A percentile compares a stretch with the other conserved stretches of the same genome.
Evolutionary conservation across 2,329 filamentous ascomycete genomes (phyloP).

Genomic region (Cladophialophora immunda): DNA sequence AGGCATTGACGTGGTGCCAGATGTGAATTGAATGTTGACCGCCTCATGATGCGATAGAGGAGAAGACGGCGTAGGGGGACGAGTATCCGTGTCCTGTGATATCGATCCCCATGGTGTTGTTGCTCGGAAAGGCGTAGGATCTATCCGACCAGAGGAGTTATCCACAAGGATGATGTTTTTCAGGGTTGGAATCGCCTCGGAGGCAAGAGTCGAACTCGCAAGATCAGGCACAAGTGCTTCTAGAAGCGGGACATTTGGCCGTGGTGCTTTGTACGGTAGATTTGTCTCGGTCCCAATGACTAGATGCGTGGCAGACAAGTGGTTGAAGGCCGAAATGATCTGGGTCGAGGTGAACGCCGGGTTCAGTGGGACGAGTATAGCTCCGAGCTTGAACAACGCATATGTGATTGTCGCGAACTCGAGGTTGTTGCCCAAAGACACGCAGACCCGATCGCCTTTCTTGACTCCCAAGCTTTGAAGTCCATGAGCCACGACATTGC

Average conservation of each 20-base stretch:
- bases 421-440: slow-evolving; percentile 83
- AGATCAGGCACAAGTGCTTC: slow-evolving; percentile 62
- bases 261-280: slow-evolving; percentile 70
- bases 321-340: slow-evolving; percentile 78
- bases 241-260: slow-evolving; percentile 67
- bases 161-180: slow-evolving; percentile 78
- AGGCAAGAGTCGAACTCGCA: slow-evolving; percentile 55
- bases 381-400: slow-evolving; percentile 92
- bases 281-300: slow-evolving; percentile 90
- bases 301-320: slow-evolving; percentile 76
- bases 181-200: slow-evolving; percentile 72
- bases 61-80: slow-evolving; percentile 55
- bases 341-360: slow-evolving; percentile 85
- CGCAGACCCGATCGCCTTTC: slow-evolving; percentile 74
- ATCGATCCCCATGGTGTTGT: slow-evolving; percentile 59
- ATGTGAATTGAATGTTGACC: slow-evolving; percentile 97
- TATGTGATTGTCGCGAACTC: slow-evolving; percentile 84
- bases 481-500: slow-evolving; percentile 40
- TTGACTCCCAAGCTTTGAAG: slow-evolving; percentile 40
- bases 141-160: slow-evolving; percentile 70
- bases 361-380: slow-evolving; percentile 90
- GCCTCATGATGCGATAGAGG: slow-evolving; percentile 64
- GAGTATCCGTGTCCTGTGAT: slow-evolving; percentile 52
- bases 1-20: slow-evolving; percentile 87
- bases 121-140: slow-evolving; percentile 52